Percentiles rank a stretch among this genome's conserved stretches.
phyloP scores from a whole-genome alignment of 306 rosid genomes.

The Arachis stenosperma region DNA sequence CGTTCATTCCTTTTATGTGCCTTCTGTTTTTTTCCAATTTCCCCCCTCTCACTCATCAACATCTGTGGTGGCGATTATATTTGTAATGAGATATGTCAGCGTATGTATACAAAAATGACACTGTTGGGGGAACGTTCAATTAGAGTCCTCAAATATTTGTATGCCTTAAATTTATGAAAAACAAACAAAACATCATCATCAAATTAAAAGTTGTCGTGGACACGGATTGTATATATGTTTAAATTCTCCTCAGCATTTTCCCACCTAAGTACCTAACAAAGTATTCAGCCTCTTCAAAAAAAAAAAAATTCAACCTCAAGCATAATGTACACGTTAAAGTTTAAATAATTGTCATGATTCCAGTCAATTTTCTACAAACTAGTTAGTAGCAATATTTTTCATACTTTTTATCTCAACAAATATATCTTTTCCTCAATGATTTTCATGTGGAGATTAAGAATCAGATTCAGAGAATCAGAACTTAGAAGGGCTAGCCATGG shows the following conservation, averaged over 20 bases:
- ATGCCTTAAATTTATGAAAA: background rate
- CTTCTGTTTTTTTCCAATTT: no score
- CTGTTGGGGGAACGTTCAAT: background rate
- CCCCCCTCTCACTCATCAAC: background rate
- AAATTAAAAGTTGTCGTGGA: background rate
- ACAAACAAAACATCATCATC: background rate
- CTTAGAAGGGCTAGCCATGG: background rate
- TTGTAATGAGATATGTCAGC: no score
- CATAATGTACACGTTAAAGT: background rate
- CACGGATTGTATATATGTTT: background rate
- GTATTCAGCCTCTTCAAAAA: no score
- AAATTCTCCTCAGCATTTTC: background rate
- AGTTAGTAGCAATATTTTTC: constrained; percentile 1
- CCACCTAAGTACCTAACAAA: no score
- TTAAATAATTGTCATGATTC: background rate
- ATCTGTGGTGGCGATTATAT: background rate
- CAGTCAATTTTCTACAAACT: background rate
- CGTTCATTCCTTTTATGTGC: background rate
- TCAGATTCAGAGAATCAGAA: background rate
- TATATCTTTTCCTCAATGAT: background rate
- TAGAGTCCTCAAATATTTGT: background rate
- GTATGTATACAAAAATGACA: no score
- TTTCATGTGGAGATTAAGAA: background rate
- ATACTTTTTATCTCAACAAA: background rate
- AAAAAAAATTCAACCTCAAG: no score